These are phyloP conservation scores for Fimicolochytrium jonesii DNA, from an alignment of 192 early-diverging fungal genomes.

Conservation along the genomic window DNA sequence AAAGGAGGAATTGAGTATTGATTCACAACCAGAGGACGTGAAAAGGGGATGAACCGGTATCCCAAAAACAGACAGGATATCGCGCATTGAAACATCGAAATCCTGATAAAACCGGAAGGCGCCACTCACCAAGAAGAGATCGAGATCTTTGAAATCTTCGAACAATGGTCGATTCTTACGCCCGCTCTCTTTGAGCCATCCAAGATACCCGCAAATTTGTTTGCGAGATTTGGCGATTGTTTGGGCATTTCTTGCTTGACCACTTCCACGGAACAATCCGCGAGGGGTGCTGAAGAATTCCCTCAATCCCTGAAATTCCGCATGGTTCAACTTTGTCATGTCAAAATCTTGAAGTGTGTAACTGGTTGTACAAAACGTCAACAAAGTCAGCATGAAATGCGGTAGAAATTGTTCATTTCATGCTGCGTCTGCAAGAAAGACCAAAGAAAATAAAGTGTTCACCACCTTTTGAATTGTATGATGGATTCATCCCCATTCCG, in stretches of 20 bases:
- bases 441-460: too few species aligned
- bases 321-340: conserved; percentile 12
- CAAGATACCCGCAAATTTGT: neutral
- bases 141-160: neutral
- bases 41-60: too few species aligned
- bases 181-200: conserved; percentile 1
- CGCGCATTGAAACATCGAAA: too few species aligned
- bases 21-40: too few species aligned
- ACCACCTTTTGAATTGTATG: too few species aligned
- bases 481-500: too few species aligned
- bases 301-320: conserved; percentile 8
- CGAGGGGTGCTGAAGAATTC: conserved; percentile 1
- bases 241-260: neutral
- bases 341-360: conserved; percentile 9
- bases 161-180: neutral
- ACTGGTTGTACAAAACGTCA: too few species aligned
- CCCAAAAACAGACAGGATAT: too few species aligned
- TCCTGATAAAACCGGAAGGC: neutral
- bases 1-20: too few species aligned
- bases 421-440: too few species aligned
- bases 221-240: conserved; percentile 1
- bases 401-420: too few species aligned
- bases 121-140: conserved; percentile 7
- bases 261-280: neutral
- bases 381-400: too few species aligned